Conservation (phyloP, 441 rosid species). For the Gossypium trilobum region DNA sequence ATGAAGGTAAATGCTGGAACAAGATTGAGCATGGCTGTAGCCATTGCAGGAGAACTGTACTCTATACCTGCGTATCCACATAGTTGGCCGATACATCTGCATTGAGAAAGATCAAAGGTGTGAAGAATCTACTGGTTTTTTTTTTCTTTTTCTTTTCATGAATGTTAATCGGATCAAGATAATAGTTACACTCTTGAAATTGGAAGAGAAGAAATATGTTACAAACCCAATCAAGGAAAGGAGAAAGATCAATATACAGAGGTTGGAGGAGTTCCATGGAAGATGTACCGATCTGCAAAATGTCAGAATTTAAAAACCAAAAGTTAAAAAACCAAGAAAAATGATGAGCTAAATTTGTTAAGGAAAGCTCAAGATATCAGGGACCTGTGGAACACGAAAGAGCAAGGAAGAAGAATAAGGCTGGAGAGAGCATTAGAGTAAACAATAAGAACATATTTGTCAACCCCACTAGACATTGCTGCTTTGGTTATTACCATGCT, state of each 20-base stretch:
- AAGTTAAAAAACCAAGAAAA: neutral
- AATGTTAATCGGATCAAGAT: neutral
- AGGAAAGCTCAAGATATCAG: neutral
- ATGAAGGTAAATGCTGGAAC: constrained; percentile 51
- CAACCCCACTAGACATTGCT: constrained; percentile 28
- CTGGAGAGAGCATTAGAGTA: constrained; percentile 26
- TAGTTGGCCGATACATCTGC: constrained; percentile 19
- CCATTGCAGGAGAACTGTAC: constrained; percentile 40
- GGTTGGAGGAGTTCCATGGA: constrained; percentile 13
- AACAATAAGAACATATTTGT: constrained; percentile 30
- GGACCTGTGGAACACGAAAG: constrained; percentile 31
- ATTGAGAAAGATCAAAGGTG: neutral
- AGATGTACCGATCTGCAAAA: constrained; percentile 18
- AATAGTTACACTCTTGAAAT: neutral
- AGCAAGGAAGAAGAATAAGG: constrained; percentile 27
- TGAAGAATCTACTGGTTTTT: neutral
- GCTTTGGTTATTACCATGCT: constrained; percentile 25
- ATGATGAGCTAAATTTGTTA: neutral
- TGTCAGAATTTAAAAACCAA: neutral
- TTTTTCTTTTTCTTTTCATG: neutral
- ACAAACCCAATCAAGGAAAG: constrained; percentile 27
- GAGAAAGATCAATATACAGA: constrained; percentile 19
- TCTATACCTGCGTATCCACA: constrained; percentile 31
- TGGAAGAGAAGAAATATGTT: neutral
- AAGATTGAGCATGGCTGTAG: constrained; percentile 40